Base-by-base conservation (phyloP, 345 rosid species). In the Linum trigynum region DNA sequence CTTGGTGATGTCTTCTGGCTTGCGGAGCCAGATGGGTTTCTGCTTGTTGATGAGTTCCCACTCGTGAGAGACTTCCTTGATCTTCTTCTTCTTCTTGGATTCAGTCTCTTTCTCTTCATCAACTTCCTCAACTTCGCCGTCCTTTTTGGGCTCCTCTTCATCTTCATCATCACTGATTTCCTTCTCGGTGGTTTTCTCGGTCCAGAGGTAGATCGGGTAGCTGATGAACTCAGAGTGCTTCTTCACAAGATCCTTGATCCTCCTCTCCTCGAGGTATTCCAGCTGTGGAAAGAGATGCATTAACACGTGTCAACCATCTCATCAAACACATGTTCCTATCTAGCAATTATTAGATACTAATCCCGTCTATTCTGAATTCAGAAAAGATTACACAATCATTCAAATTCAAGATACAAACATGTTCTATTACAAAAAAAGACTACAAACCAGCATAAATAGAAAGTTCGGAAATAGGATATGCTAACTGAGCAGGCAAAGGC, bases 221-320 rank as follows among this genome's bases (percentile, higher is more conserved):
- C 97, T 91, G 66, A 91, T 91, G 76, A 91, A 91, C 75, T 91
- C 97, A 3, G 96, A 91, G 40, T 91, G 97, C 74, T 86, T 91
- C 87, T 88, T 88, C 53, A 91, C 97, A 45, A 91, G 85, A 72
- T 91, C 97, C 79, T 88, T 91, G 40, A 91, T 86, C 69, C 86
- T 86, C 78, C 97, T 83, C 82, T 91, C 97, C 59, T 91, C 97
- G 68, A 91, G 58, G 68, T 85, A 88, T 38, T 91, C 97, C 23
- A 85, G 83, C 94, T 91, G 75, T 63, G 77, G 53, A 36, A 16
- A 16, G 32, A 23, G 32, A 23, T 23, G 32, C 32, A 23, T 23
- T 23, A 23, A 23, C 32, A 23, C 32, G 32, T 23, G 32, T 23
- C 32, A 23, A 23, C 32, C 32, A 23, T 23, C 32, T 23, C 32